Evolutionary conservation across 768 basidiomycete genomes (phyloP).

Genomic region (Infundibulicybe gibba): DNA sequence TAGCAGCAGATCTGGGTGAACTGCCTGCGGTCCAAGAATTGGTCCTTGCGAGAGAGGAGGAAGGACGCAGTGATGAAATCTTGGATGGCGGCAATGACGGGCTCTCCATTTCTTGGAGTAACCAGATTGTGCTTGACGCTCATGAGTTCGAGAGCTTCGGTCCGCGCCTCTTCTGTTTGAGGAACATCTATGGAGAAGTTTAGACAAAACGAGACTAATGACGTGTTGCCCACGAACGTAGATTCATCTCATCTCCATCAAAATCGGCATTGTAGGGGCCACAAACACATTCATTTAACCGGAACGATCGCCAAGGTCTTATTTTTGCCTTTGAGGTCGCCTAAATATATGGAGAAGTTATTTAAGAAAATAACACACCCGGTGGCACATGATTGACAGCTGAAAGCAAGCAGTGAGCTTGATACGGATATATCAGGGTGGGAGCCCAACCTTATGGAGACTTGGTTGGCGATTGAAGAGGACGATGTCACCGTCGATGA

Average conservation of each 20-base stretch:
- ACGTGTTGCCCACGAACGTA: constrained; percentile 57
- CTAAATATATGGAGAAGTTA: too few relatives aligned
- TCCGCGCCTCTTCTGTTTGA: constrained; percentile 97
- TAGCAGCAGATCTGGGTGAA: constrained; percentile 98
- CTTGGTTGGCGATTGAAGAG: constrained; percentile 98
- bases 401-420: constrained; percentile 21
- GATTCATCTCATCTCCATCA: constrained; percentile 99
- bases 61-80: constrained; percentile 99
- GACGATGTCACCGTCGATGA: constrained; percentile 93
- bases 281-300: constrained; percentile 98
- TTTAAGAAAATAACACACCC: constrained; percentile 43
- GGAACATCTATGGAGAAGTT: constrained; percentile 71
- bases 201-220: constrained; percentile 1
- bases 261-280: constrained; percentile 99
- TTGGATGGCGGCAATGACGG: constrained; percentile 98
- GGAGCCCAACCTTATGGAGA: constrained; percentile 75
- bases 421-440: background rate
- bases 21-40: constrained; percentile 89
- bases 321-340: constrained; percentile 62
- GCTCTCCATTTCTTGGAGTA: constrained; percentile 97
- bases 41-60: constrained; percentile 89
- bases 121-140: constrained; percentile 95
- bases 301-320: constrained; percentile 95
- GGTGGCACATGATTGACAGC: constrained; percentile 99
- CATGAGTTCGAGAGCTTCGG: constrained; percentile 97